Base-by-base conservation (phyloP, 1,139 yeast species). In the Pichia norvegensis region DNA sequence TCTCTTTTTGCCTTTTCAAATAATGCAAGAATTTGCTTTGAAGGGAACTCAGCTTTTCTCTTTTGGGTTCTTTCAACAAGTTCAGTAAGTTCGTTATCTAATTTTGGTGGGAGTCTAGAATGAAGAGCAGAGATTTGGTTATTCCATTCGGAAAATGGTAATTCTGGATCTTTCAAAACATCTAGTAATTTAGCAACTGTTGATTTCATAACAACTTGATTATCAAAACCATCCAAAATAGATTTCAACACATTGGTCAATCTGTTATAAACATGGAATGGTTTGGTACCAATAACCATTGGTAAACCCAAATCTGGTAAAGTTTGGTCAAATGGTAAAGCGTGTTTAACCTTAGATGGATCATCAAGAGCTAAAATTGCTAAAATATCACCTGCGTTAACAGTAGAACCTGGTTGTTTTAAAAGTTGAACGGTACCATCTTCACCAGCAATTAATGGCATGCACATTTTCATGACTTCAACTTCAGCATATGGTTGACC, bases 401-500 rank as follows among this genome's bases (percentile, higher is more conserved):
- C 84, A 36, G 95, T 87, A 11, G 97, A 83, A 49, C 99, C 99
- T n/a, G 98, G 97, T 68, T 94, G 98, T 67, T 92, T 90, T 62
- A 92, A 79, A 45, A 88, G 73, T 70, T 92, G 97, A 44, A 90
- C 88, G 50, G 78, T 73, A 74, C 99, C 99, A 61, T 85, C 83
- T 66, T 90, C 98, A 66, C 81, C 87, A 31, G 97, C 92, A 60
- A 87, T 73, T 61, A 90, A 74, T 44, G 95, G 95, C 94, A 85
- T 85, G 66, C 85, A 84, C 97, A 90, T 90, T 69, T 92, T 92
- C 99, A 92, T 92, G 56, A 92, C 98, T 71, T 92, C 99, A 49
- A 92, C 96, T 70, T 92, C 98, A 40, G 98, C 98, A 62, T 79
- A 94, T 40, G 97, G 81, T 69, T 92, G 95, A 51, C 98, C 98